Evolutionary conservation across 2,329 filamentous ascomycete genomes (phyloP), one percentile per base, ranked within the genome.

Genomic region (Ceratocystis alfenasii): DNA sequence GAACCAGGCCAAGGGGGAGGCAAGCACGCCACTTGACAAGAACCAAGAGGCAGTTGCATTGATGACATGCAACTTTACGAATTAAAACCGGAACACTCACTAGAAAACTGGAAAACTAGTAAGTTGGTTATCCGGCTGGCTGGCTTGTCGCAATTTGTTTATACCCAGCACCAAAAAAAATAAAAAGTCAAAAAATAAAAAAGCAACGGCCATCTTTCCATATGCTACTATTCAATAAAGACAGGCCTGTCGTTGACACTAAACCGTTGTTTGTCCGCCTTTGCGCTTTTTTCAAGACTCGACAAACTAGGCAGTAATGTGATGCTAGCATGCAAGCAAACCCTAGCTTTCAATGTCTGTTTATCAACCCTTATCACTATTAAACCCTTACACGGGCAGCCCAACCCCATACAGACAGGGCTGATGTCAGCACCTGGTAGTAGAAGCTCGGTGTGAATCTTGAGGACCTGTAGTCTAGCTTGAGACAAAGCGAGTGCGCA

Each of bases 1-100:
- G 5, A 62, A 17, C 6, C 28, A 62, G 6, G 20, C 12, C 20
- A 10, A 33, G 44, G 20, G 28, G 44, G 59, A 36, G 62, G 22
- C 28, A 15, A 55, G 25, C 25, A 53, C 45, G 44, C 48, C 48
- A 53, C 48, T 5, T 53, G 48, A 20, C 8, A 8, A 53, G 20
- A 50, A 63, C 30, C 62, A 46, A 28, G 22, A 8, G 30, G 30
- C 45, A 30, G 45, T 36, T 64, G 62, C 62, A 55, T 64, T 36
- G 41, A 50, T 20, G 57, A 64, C 62, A 64, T 50, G 63, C 50
- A 59, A 59, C 22, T 15, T 44, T 33, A 66, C 65, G 65, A 66
- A 63, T 63, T 63, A 41, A 57, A 63, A 63, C 61, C 65, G 60
- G 65, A 60, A 63, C 48, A 12, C n/a, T 25, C 36, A 25, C 15